Evolutionary conservation across 441 rosid species (phyloP).

Genomic region (Biscutella auriculata): DNA sequence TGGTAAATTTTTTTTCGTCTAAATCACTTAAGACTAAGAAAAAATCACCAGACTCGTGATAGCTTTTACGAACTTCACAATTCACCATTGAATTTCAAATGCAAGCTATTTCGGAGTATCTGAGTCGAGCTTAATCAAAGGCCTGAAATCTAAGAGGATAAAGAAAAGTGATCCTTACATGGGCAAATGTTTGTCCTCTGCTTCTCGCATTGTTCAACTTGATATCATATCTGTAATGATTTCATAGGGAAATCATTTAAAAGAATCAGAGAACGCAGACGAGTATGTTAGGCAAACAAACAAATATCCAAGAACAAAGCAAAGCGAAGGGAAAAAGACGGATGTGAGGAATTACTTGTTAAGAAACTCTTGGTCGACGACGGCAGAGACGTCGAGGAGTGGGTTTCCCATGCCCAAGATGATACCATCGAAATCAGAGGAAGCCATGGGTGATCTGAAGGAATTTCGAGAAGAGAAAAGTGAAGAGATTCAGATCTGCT

Average conservation of each 20-base stretch:
- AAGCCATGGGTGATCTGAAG: slow-evolving; percentile 33
- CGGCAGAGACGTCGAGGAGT: slow-evolving; percentile 83
- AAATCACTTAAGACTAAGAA: neutral
- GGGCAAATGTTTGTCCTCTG: slow-evolving; percentile 84
- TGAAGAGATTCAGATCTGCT: slow-evolving; percentile 9
- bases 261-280: neutral
- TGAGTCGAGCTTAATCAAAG: neutral
- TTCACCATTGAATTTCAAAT: neutral
- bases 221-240: slow-evolving; percentile 41
- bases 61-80: neutral
- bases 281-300: neutral
- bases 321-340: neutral
- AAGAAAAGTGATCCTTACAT: slow-evolving; percentile 40
- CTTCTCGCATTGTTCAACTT: slow-evolving; percentile 85
- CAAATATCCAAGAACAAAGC: neutral
- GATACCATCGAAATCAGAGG: slow-evolving; percentile 36
- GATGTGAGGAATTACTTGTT: slow-evolving; percentile 33
- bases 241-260: neutral
- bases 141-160: neutral
- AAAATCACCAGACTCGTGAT: neutral
- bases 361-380: slow-evolving; percentile 75
- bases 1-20: neutral
- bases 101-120: neutral
- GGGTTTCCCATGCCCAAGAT: slow-evolving; percentile 94
- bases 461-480: neutral